Evolutionary conservation across 1,139 yeast species (phyloP).

Genomic region (Candida gigantensis): DNA sequence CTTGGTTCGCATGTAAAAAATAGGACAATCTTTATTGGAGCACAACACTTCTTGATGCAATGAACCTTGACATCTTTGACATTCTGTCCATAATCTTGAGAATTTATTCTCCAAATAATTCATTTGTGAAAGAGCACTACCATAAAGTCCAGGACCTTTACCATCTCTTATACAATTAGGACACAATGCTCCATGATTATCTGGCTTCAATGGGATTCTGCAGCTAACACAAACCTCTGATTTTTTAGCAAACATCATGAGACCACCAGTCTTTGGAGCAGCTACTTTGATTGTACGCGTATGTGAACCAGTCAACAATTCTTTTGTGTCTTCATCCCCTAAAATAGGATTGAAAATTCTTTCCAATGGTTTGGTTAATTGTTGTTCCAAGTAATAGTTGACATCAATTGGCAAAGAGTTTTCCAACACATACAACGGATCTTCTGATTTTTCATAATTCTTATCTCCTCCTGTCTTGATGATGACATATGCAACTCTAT

Average conservation of each 20-base stretch:
- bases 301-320: constrained; percentile 76
- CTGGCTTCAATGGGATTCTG: constrained; percentile 70
- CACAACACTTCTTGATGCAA: constrained; percentile 94
- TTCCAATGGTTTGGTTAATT: constrained; percentile 85
- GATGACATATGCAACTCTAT: constrained; percentile 96
- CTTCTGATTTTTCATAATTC: constrained; percentile 94
- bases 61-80: constrained; percentile 97
- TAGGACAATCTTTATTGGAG: constrained; percentile 95
- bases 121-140: constrained; percentile 76
- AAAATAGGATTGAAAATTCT: constrained; percentile 95
- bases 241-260: constrained; percentile 89
- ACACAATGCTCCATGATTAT: constrained; percentile 78
- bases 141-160: constrained; percentile 76
- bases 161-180: constrained; percentile 73
- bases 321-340: constrained; percentile 82
- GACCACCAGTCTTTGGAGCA: constrained; percentile 65
- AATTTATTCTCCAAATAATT: constrained; percentile 80
- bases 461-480: constrained; percentile 82
- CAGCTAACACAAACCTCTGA: constrained; percentile 89
- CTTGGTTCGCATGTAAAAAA: constrained; percentile 94
- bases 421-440: constrained; percentile 90
- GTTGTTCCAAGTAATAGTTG: constrained; percentile 90
- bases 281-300: constrained; percentile 75
- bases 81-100: constrained; percentile 94
- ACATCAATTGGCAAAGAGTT: constrained; percentile 93